phyloP scores from a whole-genome alignment of 305 asterid species.

The Rubia tinctorum region DNA sequence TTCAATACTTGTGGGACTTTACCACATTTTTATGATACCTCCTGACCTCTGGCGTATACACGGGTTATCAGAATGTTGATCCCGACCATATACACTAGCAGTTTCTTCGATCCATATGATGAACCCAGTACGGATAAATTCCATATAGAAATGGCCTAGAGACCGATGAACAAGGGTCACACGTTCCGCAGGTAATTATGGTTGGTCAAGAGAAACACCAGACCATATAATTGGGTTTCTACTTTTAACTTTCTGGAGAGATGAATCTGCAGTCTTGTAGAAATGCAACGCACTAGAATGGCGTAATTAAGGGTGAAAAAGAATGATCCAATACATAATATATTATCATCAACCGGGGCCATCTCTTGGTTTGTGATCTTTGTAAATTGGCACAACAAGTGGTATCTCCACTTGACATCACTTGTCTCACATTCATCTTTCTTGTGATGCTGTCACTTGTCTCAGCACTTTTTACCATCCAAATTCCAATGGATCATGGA shows the following conservation, averaged over 20 bases:
- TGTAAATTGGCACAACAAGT: constrained; percentile 23
- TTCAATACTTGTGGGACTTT: not conserved
- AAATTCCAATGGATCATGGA: constrained; percentile 29
- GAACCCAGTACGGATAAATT: not conserved
- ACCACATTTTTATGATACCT: not conserved
- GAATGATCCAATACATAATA: not conserved
- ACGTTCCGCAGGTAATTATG: not conserved
- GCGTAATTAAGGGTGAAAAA: constrained; percentile 16
- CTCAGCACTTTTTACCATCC: constrained; percentile 24
- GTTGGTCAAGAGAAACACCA: not conserved
- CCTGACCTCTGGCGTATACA: not conserved
- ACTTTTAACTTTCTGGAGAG: constrained; percentile 2
- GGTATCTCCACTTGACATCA: constrained; percentile 31
- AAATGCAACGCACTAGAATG: constrained; percentile 8
- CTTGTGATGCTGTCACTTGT: constrained; percentile 10
- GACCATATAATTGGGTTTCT: constrained; percentile 6
- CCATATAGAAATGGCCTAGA: not conserved
- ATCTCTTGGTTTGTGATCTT: constrained; percentile 10
- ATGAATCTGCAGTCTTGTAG: constrained; percentile 1
- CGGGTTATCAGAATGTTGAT: not conserved
- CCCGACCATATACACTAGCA: not conserved
- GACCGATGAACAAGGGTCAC: not conserved
- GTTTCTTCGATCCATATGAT: not conserved
- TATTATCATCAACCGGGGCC: not conserved
- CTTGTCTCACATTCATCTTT: constrained; percentile 17